Evolutionary conservation across 306 rosid genomes (phyloP), one percentile per base, ranked within the genome.

Genomic region (Pterocarpus santalinus): DNA sequence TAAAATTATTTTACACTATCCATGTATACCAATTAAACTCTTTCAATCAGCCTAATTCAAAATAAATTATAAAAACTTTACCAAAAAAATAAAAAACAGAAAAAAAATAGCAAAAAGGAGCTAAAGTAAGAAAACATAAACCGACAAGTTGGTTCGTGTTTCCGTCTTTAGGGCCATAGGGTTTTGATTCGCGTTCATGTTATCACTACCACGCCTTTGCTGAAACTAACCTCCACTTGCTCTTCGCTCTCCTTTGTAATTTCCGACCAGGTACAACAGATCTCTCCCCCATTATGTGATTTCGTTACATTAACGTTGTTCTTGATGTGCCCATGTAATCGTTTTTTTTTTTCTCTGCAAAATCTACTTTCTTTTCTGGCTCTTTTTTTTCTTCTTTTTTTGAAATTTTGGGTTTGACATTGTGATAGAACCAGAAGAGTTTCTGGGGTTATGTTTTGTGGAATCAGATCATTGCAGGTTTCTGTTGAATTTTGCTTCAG

Each of bases 381-480:
- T 13, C 30, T 2, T 34, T 53, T 22, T 2, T 2, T 3, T 0
- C 10, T 7, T 6, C 3, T 5, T 39, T 43, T 7, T 16, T 41
- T 30, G 10, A 38, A 7, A 38, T 46, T 72, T 70, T 65, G 73
- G 75, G 57, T 71, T 52, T 39, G 38, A 57, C 16, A 2, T 81
- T 33, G 75, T 28, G 43, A 62, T 62, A 8, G 36, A 63, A 73
- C 62, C 38, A 10, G 56, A 10, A 60, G 0, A 28, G 43, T 35
- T 80, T 85, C 47, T 69, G 28, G 39, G 70, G 34, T 71, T 71
- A 11, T 76, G 4, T 56, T 73, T 57, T 64, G 13, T 51, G 64
- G 7, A 3, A 81, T 39, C 44, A 9, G 32, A 41, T 62, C 12
- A 2, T 17, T 30, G 7, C 52, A 38, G 73, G 38, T 47, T 14